Evolutionary conservation across 2,329 filamentous ascomycete genomes (phyloP), one percentile per base, ranked within the genome.

Genomic region (Xylariaceae sp.): DNA sequence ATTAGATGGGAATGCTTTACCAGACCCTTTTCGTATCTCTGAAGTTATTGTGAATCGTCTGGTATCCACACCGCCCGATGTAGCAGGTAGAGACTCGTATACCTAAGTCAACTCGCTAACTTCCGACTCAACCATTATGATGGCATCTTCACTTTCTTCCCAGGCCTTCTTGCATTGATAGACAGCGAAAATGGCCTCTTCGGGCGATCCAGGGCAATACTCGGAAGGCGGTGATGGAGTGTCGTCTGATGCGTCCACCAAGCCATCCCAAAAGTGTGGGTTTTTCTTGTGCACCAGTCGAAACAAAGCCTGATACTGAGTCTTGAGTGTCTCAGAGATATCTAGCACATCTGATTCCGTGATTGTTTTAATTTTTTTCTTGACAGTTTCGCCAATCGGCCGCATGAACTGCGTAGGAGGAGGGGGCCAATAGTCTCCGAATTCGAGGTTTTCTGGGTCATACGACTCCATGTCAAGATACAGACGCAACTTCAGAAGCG

Each of bases 401-500:
- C 49, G 53, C 44, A 33, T 53, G 21, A 49, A 37, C 37, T 50
- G 35, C 1, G 37, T 32, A 10, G 50, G 45, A 39, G 44, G 1
- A 41, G 54, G 50, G 40, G 54, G 54, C 50, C 54, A 57, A 43
- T 35, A 16, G 29, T 2, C 2, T 23, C 30, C 32, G 11, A 43
- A 42, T 44, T 50, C 24, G 33, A 29, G 13, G 32, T 43, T 54
- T 47, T 54, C 0, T 41, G 41, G 41, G 20, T 50, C 41, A 48
- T 57, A 39, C 30, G 36, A 0, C 18, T 54, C 55, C 10, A 61
- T 51, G 37, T 61, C 59, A 13, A 57, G 48, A 23, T 46, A 23
- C 33, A 61, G 30, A 39, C 49, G 50, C 40, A 59, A 13, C 42
- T 61, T 61, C 37, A 61, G 50, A 32, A 59, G 56, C 29, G 29